Percentiles rank a stretch among this genome's conserved stretches.
phyloP scores from a whole-genome alignment of 2,329 filamentous ascomycete genomes.

The Drechslerella dactyloides region DNA sequence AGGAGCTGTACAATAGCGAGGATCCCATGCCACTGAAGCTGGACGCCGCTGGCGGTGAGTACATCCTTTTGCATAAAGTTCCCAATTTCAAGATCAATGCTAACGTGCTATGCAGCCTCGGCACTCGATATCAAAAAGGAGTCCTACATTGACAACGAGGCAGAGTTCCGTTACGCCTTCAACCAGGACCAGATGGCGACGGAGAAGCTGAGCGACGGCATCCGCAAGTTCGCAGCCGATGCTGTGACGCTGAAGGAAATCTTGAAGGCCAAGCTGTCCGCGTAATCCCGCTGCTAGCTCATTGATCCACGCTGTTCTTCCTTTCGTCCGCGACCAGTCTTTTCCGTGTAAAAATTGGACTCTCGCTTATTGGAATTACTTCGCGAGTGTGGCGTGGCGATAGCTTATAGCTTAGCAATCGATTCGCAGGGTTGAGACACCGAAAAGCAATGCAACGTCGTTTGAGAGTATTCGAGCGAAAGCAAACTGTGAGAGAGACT shows the following conservation, averaged over 20 bases:
- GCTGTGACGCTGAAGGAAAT: constrained; percentile 92
- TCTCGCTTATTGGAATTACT: neutral
- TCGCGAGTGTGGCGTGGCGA: no score
- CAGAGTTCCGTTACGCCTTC: constrained; percentile 96
- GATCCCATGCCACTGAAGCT: constrained; percentile 91
- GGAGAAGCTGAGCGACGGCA: constrained; percentile 98
- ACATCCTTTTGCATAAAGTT: neutral
- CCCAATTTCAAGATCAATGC: neutral
- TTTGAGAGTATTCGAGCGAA: no score
- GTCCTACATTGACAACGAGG: constrained; percentile 87
- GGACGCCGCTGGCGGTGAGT: constrained; percentile 66
- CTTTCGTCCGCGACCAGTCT: neutral
- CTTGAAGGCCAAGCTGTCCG: constrained; percentile 80
- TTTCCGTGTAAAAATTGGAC: neutral
- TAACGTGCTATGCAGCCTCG: constrained; percentile 58
- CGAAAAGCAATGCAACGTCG: neutral
- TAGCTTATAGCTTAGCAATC: neutral
- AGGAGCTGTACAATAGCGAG: constrained; percentile 86
- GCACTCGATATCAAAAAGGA: constrained; percentile 82
- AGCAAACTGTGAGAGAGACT: no score
- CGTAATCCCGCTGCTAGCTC: constrained; percentile 8
- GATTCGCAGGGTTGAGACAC: neutral
- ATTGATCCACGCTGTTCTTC: neutral
- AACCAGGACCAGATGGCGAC: constrained; percentile 99
- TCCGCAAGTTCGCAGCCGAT: constrained; percentile 98